A percentile compares a stretch with the other conserved stretches of the same genome.
These are phyloP conservation scores for Spathaspora boniae DNA, from an alignment of 805 yeast genomes.

Conservation along the genomic window DNA sequence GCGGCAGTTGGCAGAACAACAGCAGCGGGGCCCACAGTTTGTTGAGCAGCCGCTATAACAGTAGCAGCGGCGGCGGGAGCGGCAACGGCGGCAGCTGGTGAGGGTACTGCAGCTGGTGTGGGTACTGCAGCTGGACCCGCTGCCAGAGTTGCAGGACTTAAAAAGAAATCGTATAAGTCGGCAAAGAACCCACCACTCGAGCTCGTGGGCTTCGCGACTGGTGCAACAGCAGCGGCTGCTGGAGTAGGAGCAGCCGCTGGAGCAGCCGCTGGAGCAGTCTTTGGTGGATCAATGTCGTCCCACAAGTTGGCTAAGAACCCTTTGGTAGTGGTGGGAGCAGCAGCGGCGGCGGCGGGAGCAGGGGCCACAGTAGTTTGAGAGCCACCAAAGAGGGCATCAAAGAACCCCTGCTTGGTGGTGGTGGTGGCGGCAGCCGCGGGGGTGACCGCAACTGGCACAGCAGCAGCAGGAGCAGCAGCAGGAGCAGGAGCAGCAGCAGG, in stretches of 20 bases:
- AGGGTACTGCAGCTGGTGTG: constrained; percentile 3
- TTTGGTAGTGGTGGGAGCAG: constrained; percentile 4
- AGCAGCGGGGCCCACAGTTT: constrained; percentile 16
- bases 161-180: constrained; percentile 6
- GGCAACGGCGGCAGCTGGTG: constrained; percentile 6
- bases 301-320: constrained; percentile 4
- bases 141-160: constrained; percentile 6
- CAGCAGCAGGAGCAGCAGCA: constrained; percentile 13
- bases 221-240: constrained; percentile 16
- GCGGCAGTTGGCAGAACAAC: constrained; percentile 4
- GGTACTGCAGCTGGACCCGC: constrained; percentile 15
- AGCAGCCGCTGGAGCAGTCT: constrained; percentile 16
- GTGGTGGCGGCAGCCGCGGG: constrained; percentile 10
- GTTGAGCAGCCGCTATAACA: too few relatives aligned
- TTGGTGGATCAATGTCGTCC: constrained; percentile 8
- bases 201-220: neutral
- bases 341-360: constrained; percentile 7
- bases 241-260: constrained; percentile 25
- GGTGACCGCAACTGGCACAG: constrained; percentile 4
- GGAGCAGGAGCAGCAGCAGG: constrained; percentile 21
- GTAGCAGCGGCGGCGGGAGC: neutral
- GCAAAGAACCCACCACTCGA: too few relatives aligned
- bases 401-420: constrained; percentile 10
- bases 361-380: constrained; percentile 7
- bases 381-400: constrained; percentile 4